Evolutionary conservation across 2,329 filamentous ascomycete genomes (phyloP).

Genomic region (Colletotrichum sp.): DNA sequence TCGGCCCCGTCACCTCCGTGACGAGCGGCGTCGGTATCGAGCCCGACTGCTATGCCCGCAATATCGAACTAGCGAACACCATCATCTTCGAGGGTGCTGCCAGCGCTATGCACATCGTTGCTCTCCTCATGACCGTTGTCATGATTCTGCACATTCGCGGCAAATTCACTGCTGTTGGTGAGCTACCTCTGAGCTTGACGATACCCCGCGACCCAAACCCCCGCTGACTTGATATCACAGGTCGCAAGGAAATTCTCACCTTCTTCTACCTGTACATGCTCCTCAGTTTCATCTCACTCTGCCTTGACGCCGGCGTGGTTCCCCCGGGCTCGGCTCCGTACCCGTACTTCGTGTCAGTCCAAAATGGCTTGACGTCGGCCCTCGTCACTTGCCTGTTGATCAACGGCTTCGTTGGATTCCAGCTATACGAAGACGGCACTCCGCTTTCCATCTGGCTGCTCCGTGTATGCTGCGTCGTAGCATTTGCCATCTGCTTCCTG

Average conservation of each 20-base stretch:
- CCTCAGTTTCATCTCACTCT: constrained; percentile 84
- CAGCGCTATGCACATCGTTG: constrained; percentile 89
- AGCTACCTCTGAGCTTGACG: constrained; percentile 33
- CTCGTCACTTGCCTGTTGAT: constrained; percentile 89
- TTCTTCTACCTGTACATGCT: constrained; percentile 99
- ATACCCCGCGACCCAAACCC: neutral
- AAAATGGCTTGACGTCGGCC: constrained; percentile 84
- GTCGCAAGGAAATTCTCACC: constrained; percentile 74
- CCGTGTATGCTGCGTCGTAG: constrained; percentile 75
- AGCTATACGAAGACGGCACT: constrained; percentile 97
- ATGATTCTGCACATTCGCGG: constrained; percentile 98
- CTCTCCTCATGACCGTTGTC: constrained; percentile 89
- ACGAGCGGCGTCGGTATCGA: constrained; percentile 78
- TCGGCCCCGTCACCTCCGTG: constrained; percentile 76
- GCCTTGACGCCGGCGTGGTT: constrained; percentile 91
- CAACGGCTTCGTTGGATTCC: constrained; percentile 98
- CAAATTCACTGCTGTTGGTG: constrained; percentile 98
- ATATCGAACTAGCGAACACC: constrained; percentile 95
- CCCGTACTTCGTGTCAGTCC: constrained; percentile 89
- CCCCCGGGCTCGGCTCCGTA: constrained; percentile 82
- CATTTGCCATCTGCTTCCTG: constrained; percentile 87
- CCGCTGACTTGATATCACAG: constrained; percentile 32
- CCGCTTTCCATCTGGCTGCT: constrained; percentile 93
- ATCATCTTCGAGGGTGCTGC: constrained; percentile 96
- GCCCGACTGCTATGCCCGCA: constrained; percentile 89